Evolutionary conservation across 2,329 filamentous ascomycete species (phyloP), one percentile per base, ranked within the genome.

Genomic region (Epichloe aotearoae): DNA sequence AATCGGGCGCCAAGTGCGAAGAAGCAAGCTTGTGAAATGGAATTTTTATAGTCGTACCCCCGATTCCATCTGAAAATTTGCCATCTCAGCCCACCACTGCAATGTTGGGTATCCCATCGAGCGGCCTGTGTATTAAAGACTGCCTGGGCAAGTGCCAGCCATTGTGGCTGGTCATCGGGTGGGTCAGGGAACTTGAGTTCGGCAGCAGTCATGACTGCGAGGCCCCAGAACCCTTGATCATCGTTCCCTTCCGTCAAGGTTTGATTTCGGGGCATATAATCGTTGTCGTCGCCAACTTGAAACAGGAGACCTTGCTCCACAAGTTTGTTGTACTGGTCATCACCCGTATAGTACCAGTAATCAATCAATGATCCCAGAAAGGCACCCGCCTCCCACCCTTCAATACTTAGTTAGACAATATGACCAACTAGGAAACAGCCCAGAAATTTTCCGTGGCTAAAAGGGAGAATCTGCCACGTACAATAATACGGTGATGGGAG

Each of bases 41-140:
- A 74, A 53, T 82, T 82, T 60, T 82, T 93, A 74, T 91, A 89
- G 58, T 84, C 76, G 66, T 83, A 95, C 14, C 88, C 89, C 40
- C 77, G 80, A 62, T 94, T 93, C 72, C 86, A 89, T 1, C 78
- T 74, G 62, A 86, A 91, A 46, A 95, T 88, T 67, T 95, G 88
- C 86, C 86, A 91, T 54, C 85, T 78, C 47, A 93, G 65, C 5
- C 88, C 88, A 40, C 88, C 88, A n/a, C 73, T 74, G 58, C 88
- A 94, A 48, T 78, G 69, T 1, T 72, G 66, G 1, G 64, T 71
- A 55, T 90, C 86, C 88, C 86, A 93, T 38, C 86, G 79, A 30
- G 73, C 70, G 2, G 80, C 81, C 60, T 91, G 86, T 2, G 81
- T 83, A 64, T 94, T 88, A 71, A 93, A 94, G 33, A 88, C 84